These are phyloP conservation scores for Miscanthus lutarioriparius DNA, from an alignment of 176 grass and related monocot genomes.

Conservation along the genomic window DNA sequence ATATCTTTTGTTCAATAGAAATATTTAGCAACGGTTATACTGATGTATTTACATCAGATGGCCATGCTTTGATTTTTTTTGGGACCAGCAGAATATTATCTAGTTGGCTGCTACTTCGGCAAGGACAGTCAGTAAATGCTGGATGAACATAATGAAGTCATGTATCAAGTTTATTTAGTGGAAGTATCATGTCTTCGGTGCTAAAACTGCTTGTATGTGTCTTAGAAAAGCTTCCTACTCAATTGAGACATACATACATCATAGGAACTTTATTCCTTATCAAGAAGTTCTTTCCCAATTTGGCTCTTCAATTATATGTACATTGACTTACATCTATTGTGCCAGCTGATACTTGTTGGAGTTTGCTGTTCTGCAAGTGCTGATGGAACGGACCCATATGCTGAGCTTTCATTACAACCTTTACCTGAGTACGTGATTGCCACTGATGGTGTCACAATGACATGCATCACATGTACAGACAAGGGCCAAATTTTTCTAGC, in stretches of 20 bases:
- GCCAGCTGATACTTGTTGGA: slow-evolving; percentile 86
- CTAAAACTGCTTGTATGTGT: neutral
- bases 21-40: neutral
- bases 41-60: neutral
- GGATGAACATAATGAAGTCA: neutral
- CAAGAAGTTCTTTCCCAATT: neutral
- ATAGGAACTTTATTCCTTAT: neutral
- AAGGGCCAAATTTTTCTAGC: slow-evolving; percentile 91
- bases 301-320: slow-evolving; percentile 11
- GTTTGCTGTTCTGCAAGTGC: slow-evolving; percentile 80
- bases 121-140: slow-evolving; percentile 25
- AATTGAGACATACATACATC: neutral
- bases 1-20: neutral
- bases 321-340: slow-evolving; percentile 36
- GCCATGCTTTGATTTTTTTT: neutral
- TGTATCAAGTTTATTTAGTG: neutral
- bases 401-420: slow-evolving; percentile 90
- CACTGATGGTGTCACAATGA: slow-evolving; percentile 92
- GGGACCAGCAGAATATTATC: neutral
- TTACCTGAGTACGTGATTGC: slow-evolving; percentile 84
- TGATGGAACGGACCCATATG: slow-evolving; percentile 79
- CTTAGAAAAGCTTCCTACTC: neutral
- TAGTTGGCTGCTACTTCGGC: neutral
- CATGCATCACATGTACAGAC: slow-evolving; percentile 84
- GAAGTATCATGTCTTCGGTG: slow-evolving; percentile 16